Conservation (phyloP, 495 filamentous ascomycete genomes). For the Xylaria scruposa region DNA sequence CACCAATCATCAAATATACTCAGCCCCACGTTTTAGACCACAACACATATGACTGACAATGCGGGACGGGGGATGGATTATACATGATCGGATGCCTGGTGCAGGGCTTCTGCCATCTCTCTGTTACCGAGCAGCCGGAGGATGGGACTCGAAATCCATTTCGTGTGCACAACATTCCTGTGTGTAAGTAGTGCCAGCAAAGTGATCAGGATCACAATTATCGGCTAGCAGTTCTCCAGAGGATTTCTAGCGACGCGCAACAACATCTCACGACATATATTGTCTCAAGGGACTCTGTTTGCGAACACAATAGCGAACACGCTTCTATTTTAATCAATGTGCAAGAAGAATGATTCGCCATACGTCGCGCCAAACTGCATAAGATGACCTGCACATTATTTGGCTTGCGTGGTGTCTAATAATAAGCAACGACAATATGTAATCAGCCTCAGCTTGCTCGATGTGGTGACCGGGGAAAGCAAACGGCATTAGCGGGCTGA, state of each 20-base stretch:
- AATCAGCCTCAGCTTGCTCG: slow-evolving; percentile 11
- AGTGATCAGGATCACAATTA: neutral
- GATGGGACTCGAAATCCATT: neutral
- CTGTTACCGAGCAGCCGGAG: neutral
- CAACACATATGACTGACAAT: neutral
- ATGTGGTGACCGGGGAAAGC: neutral
- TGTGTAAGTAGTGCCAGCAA: neutral
- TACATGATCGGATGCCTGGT: neutral
- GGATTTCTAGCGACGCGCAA: neutral
- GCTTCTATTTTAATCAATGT: neutral
- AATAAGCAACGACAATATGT: slow-evolving; percentile 20
- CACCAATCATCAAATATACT: slow-evolving; percentile 9
- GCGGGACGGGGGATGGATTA: neutral
- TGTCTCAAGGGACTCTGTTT: neutral
- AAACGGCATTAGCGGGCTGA: slow-evolving; percentile 10
- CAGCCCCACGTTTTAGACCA: slow-evolving; percentile 12
- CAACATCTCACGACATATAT: neutral
- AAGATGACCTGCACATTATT: neutral
- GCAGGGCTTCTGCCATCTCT: neutral
- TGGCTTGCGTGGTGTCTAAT: slow-evolving; percentile 5
- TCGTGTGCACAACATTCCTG: neutral
- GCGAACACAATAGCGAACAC: neutral
- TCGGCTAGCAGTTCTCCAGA: neutral
- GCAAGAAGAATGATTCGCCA: neutral
- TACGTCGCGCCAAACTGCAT: neutral